Base-by-base conservation (phyloP, 345 rosid genomes). In the Angophora floribunda region DNA sequence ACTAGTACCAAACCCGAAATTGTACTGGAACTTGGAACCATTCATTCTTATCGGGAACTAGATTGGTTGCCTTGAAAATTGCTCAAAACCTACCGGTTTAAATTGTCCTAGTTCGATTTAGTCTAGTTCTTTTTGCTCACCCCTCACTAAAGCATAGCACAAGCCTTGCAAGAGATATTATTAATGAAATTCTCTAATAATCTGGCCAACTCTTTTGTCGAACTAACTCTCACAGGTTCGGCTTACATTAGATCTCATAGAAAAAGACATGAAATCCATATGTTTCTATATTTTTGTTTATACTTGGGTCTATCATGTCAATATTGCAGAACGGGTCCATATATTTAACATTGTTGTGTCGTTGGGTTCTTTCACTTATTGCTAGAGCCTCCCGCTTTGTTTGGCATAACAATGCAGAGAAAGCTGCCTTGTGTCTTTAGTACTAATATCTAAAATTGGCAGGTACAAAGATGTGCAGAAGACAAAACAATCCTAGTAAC, bases 381-480 rank as follows among this genome's bases (percentile, higher is more conserved):
- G 75, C 75, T 63, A 63, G 41, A n/a, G 75, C 75, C 75, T n/a
- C 75, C 10, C 36, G 41, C 75, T 63, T 32, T n/a, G 7, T 63
- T 63, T 14, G 75, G 84, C 28, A 75, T 41, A 19, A 75, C 49
- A 75, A 19, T 19, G 28, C 49, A 21, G 49, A 75, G 47, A 70
- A 70, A 22, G 21, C 47, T 70, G 6, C 13, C 44, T 7, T 63
- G 80, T 70, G 13, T 70, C 82, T 17, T 70, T 32, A 15, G 79
- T 32, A 14, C 15, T 67, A 67, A 67, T 8, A 67, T 67, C 45
- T 67, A n/a, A 32, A 50, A 8, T 44, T 86, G 30, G 30, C 67
- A 94, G 95, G 96, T 93, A 80, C 96, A 94, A 90, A 89, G 96
- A 51, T 94, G 95, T 86, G 90, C 93, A 13, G 92, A 92, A 85